Percentiles rank a stretch among this genome's conserved stretches.
These are phyloP conservation scores for Penicillium coprophilum DNA, from an alignment of 495 filamentous ascomycete genomes.

Conservation along the genomic window DNA sequence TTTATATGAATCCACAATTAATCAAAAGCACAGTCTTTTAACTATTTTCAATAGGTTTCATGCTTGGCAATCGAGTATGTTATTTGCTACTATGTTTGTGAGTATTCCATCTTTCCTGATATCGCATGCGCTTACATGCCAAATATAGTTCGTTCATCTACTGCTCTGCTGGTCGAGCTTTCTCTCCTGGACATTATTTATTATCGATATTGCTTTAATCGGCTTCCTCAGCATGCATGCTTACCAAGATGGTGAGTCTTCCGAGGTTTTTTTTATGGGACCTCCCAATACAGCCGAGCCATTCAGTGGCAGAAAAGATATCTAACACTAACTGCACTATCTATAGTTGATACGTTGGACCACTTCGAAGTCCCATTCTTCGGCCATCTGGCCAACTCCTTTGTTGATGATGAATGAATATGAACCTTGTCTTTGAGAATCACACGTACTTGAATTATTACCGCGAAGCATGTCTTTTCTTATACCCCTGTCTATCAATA, in stretches of 20 bases:
- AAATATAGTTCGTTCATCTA: slow-evolving; percentile 65
- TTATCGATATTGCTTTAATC: slow-evolving; percentile 73
- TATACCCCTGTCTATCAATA: slow-evolving; percentile 23
- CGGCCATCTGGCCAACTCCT: slow-evolving; percentile 71
- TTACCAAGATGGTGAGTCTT: slow-evolving; percentile 70
- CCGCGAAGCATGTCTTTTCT: slow-evolving; percentile 15
- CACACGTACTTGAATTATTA: slow-evolving; percentile 18
- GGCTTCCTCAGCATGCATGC: slow-evolving; percentile 74
- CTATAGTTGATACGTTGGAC: slow-evolving; percentile 78
- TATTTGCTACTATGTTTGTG: slow-evolving; percentile 84
- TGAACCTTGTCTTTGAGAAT: slow-evolving; percentile 8
- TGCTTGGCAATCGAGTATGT: slow-evolving; percentile 88
- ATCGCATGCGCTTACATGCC: not conserved
- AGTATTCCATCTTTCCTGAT: slow-evolving; percentile 22
- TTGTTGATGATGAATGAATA: slow-evolving; percentile 83
- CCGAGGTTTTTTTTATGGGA: not conserved
- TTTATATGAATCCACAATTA: not conserved
- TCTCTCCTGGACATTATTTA: slow-evolving; percentile 78
- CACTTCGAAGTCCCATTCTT: slow-evolving; percentile 91
- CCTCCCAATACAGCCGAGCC: not conserved
- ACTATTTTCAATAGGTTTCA: slow-evolving; percentile 65
- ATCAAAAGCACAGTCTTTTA: slow-evolving; percentile 1
- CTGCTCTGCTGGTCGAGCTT: slow-evolving; percentile 81
- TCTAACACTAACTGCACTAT: slow-evolving; percentile 4
- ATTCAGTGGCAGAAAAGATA: not conserved